These are phyloP conservation scores for Sphagnum fallax DNA, from an alignment of 228 moss, liverwort and hornwort genomes.

Conservation along the genomic window DNA sequence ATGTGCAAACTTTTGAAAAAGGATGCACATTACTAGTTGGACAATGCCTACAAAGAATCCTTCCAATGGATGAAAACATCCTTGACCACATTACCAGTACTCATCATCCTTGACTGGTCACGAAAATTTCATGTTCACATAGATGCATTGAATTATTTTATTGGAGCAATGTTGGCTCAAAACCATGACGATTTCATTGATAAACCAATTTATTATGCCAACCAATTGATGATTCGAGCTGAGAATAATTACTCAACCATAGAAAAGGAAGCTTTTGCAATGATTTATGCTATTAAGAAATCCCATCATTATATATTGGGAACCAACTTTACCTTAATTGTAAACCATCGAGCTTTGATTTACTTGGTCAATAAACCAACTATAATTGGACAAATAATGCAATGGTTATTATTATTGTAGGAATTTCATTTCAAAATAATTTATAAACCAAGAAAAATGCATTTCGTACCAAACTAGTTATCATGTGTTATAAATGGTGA, in stretches of 20 bases:
- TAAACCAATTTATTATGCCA: not conserved
- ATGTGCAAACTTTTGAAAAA: not conserved
- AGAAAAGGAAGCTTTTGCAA: not conserved
- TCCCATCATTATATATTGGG: slow-evolving; percentile 8
- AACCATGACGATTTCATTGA: not conserved
- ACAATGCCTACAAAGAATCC: not conserved
- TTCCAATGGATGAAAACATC: not conserved
- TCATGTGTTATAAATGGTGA: not conserved
- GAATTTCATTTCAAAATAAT: too few species aligned
- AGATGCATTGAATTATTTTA: not conserved
- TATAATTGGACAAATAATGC: not conserved
- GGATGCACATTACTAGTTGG: not conserved
- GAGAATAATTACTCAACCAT: not conserved
- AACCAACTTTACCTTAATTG: slow-evolving; percentile 2
- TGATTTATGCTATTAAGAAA: slow-evolving; percentile 6
- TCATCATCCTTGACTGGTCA: not conserved
- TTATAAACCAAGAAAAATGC: too few species aligned
- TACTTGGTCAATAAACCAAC: slow-evolving; percentile 2
- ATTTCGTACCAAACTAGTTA: too few species aligned
- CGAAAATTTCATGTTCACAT: not conserved
- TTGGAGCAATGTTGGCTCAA: not conserved
- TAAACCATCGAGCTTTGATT: not conserved
- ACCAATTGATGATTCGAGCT: not conserved
- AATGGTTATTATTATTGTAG: too few species aligned
- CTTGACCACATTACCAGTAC: not conserved